phyloP scores from a whole-genome alignment of 305 asterid genomes.

The Solanum hybrid region DNA sequence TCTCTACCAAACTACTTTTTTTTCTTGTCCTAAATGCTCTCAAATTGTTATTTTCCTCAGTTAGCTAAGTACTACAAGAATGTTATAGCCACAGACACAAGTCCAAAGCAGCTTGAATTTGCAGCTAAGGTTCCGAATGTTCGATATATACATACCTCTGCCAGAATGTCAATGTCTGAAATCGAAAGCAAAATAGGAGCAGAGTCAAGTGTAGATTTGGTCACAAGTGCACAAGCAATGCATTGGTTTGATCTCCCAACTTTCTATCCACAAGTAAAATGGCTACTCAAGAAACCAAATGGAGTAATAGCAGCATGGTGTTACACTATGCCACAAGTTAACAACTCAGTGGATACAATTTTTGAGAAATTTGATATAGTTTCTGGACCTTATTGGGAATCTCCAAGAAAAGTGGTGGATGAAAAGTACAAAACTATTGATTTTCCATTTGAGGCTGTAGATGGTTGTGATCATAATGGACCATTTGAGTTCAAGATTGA shows the following conservation, averaged over 20 bases:
- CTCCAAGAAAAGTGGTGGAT: background rate
- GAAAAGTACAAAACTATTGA: conserved; percentile 20
- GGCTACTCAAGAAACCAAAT: conserved; percentile 8
- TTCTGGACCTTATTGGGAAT: background rate
- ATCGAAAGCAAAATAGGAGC: background rate
- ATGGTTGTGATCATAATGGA: conserved; percentile 21
- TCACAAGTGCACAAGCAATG: conserved; percentile 9
- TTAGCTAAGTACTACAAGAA: background rate
- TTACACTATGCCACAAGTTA: conserved; percentile 9
- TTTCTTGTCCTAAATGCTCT: background rate
- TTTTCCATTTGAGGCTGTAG: conserved; percentile 24
- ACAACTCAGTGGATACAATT: background rate
- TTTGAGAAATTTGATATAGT: background rate
- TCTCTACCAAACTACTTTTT: background rate
- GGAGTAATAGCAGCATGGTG: conserved; percentile 6
- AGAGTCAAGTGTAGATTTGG: background rate
- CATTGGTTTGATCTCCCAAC: conserved; percentile 9
- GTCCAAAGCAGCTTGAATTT: background rate
- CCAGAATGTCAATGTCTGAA: background rate
- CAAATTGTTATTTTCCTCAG: background rate
- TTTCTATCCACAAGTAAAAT: conserved; percentile 1
- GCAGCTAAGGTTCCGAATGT: background rate
- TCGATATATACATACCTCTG: background rate
- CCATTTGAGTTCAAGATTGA: conserved; percentile 20
- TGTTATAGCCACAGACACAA: background rate